Percentiles rank a stretch among this genome's conserved stretches.
Evolutionary conservation across 768 basidiomycete species (phyloP).

Genomic region (Agrocybe pediades): DNA sequence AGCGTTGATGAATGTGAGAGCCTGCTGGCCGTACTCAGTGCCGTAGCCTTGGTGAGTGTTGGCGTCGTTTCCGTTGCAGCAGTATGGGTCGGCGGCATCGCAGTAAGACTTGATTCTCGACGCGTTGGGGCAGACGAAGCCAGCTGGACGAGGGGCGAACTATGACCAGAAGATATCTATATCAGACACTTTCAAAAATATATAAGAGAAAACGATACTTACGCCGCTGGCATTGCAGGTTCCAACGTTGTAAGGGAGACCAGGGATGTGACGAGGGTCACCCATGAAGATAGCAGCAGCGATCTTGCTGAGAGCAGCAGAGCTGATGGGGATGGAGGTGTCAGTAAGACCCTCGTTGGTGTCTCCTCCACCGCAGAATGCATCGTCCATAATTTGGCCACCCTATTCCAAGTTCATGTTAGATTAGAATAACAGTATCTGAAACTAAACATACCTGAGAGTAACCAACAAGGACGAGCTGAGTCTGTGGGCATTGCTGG

Average conservation of each 20-base stretch:
- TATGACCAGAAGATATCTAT: background rate
- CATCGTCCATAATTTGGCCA: slow-evolving; percentile 35
- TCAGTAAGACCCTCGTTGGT: slow-evolving; percentile 28
- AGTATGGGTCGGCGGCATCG: slow-evolving; percentile 34
- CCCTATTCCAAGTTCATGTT: slow-evolving; percentile 18
- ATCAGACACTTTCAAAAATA: background rate
- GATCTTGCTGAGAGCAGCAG: slow-evolving; percentile 29
- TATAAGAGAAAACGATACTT: slow-evolving; percentile 8
- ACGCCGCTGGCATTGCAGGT: slow-evolving; percentile 32
- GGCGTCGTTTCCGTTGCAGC: slow-evolving; percentile 32
- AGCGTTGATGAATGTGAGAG: slow-evolving; percentile 30
- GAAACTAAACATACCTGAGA: slow-evolving; percentile 25
- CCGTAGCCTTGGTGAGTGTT: slow-evolving; percentile 34
- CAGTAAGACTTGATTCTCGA: slow-evolving; percentile 21
- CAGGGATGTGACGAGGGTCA: slow-evolving; percentile 32
- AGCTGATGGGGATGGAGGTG: slow-evolving; percentile 32
- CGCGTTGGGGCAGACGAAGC: slow-evolving; percentile 17
- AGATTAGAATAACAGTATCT: background rate
- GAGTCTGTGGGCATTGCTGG: slow-evolving; percentile 29
- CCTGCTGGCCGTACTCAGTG: slow-evolving; percentile 29
- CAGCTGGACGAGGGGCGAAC: slow-evolving; percentile 34
- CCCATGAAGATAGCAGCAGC: slow-evolving; percentile 37
- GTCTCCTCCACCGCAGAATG: slow-evolving; percentile 35
- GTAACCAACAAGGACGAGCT: slow-evolving; percentile 34
- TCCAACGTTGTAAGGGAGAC: slow-evolving; percentile 34